Evolutionary conservation across 2,329 filamentous ascomycete genomes (phyloP), one percentile per base, ranked within the genome.

Genomic region (Scedosporium apiospermum): DNA sequence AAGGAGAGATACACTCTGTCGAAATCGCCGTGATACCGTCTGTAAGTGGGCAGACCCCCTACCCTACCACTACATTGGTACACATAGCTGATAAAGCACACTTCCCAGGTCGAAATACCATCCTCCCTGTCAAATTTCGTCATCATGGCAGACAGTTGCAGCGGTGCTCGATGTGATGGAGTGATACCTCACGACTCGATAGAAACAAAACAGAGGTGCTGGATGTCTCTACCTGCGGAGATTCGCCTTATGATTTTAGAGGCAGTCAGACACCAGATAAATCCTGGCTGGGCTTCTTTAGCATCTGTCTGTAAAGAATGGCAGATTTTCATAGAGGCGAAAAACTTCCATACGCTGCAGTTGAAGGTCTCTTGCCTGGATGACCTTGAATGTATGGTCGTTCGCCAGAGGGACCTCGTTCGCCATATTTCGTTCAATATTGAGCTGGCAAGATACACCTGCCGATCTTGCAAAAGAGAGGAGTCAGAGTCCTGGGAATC

Each of bases 161-260:
- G 14, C 6, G 44, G n/a, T 46, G n/a, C 18, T 9, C 2, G 18
- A 46, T 21, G 18, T 46, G 10, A 46, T 21, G 18, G 18, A 46
- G 10, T 46, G 44, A 21, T 10, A 46, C 44, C 14, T n/a, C 44
- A 3, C 10, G 18, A 34, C 30, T 34, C 30, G 30, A 34, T 9
- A 34, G 30, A 34, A 34, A 34, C 30, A 34, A 9, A 34, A 34
- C 30, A 6, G 30, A 6, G 6, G 9, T 34, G 14, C 44, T 70
- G 66, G 69, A 14, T 21, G 38, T 67, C 62, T 58, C 42, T 71
- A 10, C 69, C 69, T 3, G 60, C 64, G 23, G 73, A 75, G 64
- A 69, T 76, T 66, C 70, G 71, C 57, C 62, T 68, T 62, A 46
- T 71, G 64, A 73, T 75, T 62, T 64, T 75, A 59, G 64, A 66